Base-by-base conservation (phyloP, 2,329 filamentous ascomycete species). In the Cladosporium sp. region DNA sequence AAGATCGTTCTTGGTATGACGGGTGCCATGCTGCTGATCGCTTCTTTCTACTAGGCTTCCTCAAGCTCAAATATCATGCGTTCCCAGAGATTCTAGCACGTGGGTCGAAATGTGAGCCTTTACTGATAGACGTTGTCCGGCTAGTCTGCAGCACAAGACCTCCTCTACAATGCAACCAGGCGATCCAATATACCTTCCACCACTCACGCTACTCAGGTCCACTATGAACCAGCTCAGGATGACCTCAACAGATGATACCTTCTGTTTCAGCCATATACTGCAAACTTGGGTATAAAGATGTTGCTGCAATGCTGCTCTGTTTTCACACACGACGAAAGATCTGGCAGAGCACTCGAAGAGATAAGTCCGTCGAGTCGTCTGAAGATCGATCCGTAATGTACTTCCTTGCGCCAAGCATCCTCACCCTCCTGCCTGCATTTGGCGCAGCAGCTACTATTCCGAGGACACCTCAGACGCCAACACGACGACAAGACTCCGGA, bases 1-100 rank as follows among this genome's bases (percentile, higher is more conserved):
- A 20, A 47, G 43, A 50, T 50, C 47, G 28, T 22, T 50, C 47
- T 50, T 50, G 47, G 47, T 50, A 50, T 50, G 47, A 50, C 47
- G 47, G 19, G 9, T 20, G 47, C 47, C 47, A 50, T n/a, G 30
- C 30, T 20, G n/a, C 47, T 37, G 30, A 22, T 20, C 8, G 30
- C 30, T 8, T 15, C 47, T 30, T n/a, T 28, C 34, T 4, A 34
- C n/a, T 20, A 20, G 8, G 8, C 5, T 8, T 34, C 8, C 30
- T 34, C 30, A 34, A 19, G n/a, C 17, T 36, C 14, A 11, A 3
- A 20, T 37, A 50, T 25, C 47, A 50, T 17, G 47, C 47, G 30
- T 19, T n/a, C 14, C 12, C 12, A n/a, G 14, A 28, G 12, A 20
- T 50, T 12, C 5, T 17, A 36, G 30, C 47, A 50, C 47, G 47